phyloP scores from a whole-genome alignment of 2,329 filamentous ascomycete species.

The Leptographium radiaticola region DNA sequence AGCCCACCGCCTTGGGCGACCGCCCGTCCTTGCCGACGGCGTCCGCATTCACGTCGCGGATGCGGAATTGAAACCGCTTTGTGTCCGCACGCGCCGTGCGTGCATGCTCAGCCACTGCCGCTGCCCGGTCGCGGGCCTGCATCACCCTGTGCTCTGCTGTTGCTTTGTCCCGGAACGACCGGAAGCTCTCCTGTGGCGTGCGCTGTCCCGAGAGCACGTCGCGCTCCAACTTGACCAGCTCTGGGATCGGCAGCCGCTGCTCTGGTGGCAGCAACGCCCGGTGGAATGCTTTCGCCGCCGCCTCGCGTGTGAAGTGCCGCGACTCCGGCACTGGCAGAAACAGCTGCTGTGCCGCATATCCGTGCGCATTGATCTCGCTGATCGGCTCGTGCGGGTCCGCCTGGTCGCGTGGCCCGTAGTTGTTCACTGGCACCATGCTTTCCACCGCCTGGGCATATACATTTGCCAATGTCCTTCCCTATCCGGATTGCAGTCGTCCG shows the following conservation, averaged over 20 bases:
- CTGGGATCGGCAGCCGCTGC: constrained; percentile 46
- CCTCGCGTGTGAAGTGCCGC: constrained; percentile 47
- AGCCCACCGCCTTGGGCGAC: constrained; percentile 38
- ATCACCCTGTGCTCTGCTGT: constrained; percentile 3
- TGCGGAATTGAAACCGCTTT: constrained; percentile 44
- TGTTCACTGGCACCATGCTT: constrained; percentile 66
- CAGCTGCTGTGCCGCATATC: constrained; percentile 48
- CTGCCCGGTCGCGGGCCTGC: constrained; percentile 16
- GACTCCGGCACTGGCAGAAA: constrained; percentile 53
- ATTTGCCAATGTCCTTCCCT: constrained; percentile 66
- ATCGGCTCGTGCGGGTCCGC: constrained; percentile 41
- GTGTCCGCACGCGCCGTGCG: constrained; percentile 32
- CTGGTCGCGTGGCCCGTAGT: constrained; percentile 37
- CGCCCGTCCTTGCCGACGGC: constrained; percentile 41
- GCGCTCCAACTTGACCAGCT: constrained; percentile 44
- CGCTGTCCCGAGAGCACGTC: constrained; percentile 25
- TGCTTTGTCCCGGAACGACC: constrained; percentile 22
- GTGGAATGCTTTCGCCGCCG: constrained; percentile 53
- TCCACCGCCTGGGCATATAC: constrained; percentile 68
- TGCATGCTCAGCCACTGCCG: constrained; percentile 23
- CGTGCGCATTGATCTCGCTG: constrained; percentile 52
- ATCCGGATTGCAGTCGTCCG: neutral
- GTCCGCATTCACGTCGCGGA: constrained; percentile 45
- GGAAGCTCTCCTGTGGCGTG: constrained; percentile 11
- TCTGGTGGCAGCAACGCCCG: constrained; percentile 47